A percentile compares a stretch with the other conserved stretches of the same genome.
Conservation (phyloP, 305 asterid species). For the Solanum hybrid region DNA sequence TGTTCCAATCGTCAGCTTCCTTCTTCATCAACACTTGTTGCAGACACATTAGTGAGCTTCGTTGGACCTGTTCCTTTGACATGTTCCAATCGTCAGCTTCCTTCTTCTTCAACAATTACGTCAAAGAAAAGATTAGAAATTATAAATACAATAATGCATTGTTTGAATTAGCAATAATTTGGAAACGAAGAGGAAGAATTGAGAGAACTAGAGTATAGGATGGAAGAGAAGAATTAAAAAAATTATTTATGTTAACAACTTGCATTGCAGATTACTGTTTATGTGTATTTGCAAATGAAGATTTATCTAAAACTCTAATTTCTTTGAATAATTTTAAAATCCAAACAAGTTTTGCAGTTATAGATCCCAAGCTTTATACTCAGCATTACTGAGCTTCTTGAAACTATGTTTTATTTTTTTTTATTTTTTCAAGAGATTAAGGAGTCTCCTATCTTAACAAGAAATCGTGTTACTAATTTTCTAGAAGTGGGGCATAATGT, state of each 20-base stretch:
- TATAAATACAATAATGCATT: background rate
- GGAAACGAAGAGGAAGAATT: background rate
- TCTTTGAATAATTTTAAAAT: background rate
- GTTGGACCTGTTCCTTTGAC: too few species aligned
- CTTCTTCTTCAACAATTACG: background rate
- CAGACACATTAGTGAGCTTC: too few species aligned
- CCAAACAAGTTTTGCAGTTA: background rate
- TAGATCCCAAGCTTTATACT: background rate
- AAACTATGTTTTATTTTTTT: background rate
- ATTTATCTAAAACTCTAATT: background rate
- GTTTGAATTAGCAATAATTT: background rate
- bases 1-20: too few species aligned
- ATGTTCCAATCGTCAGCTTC: too few species aligned
- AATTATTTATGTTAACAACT: too few species aligned
- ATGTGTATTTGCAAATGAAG: background rate
- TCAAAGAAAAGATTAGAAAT: background rate
- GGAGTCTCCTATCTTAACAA: background rate
- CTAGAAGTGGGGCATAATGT: background rate
- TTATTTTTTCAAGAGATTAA: background rate
- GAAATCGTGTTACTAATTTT: background rate
- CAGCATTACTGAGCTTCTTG: background rate
- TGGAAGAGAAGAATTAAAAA: background rate
- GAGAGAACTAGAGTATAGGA: background rate
- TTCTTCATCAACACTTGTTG: too few species aligned
- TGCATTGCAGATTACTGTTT: background rate